Evolutionary conservation across 2,329 filamentous ascomycete genomes (phyloP), one percentile per base, ranked within the genome.

Genomic region (Bimuria novae-zelandiae): DNA sequence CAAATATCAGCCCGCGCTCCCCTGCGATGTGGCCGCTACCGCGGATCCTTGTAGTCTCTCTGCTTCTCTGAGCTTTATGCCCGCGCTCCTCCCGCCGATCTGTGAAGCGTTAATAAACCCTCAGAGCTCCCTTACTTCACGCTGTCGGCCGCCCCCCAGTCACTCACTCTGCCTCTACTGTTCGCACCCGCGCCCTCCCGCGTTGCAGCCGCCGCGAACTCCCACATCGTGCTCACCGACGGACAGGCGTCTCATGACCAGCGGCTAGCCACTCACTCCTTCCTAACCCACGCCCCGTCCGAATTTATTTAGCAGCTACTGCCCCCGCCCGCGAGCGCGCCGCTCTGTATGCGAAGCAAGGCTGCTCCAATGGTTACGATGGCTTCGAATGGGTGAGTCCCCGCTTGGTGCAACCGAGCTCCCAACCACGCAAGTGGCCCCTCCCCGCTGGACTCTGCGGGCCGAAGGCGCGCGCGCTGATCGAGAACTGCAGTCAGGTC

Each of bases 331-430:
- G 48, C 57, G 63, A 60, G 59, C 61, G 49, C 45, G 5, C 25
- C 5, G 33, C 8, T n/a, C 33, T 57, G 54, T 47, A 57, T 60
- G 61, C 55, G 54, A 54, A 55, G 52, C 57, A 56, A 52, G 53
- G 52, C 64, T 58, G 69, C 60, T 62, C 70, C 69, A 72, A 76
- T 76, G 73, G 68, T 73, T 64, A 75, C 73, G 64, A 76, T 76
- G 73, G 69, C 73, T 63, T 72, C 73, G 62, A 75, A 74, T 70
- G 73, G 73, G 73, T 76, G 67, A 72, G 73, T 52, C 64, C 69
- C 69, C 67, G 64, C 68, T 68, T 62, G 51, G 69, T 72, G 67
- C 68, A 43, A 71, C 69, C 30, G 36, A n/a, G n/a, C n/a, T n/a
- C n/a, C n/a, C n/a, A n/a, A n/a, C n/a, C n/a, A n/a, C n/a, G n/a